These are phyloP conservation scores for Clavariopsis aquatica DNA, from an alignment of 495 filamentous ascomycete genomes.

Conservation along the genomic window DNA sequence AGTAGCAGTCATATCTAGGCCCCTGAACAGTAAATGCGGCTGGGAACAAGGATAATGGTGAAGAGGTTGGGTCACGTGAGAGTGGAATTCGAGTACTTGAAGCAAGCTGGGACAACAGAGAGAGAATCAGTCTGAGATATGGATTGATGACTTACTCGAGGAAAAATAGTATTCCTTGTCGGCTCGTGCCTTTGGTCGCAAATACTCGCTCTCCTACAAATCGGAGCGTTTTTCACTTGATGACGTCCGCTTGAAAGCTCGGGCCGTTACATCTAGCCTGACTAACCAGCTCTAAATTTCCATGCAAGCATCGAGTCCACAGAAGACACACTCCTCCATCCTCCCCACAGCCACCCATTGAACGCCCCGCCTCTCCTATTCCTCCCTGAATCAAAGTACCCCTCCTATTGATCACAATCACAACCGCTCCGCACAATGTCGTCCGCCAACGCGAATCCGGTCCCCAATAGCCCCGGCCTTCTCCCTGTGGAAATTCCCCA, in stretches of 20 bases:
- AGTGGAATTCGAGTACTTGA: not conserved
- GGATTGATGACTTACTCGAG: too few species aligned
- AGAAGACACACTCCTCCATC: constrained; percentile 23
- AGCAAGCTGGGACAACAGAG: too few species aligned
- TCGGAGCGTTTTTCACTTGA: constrained; percentile 3
- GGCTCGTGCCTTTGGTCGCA: not conserved
- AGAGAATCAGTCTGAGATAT: too few species aligned
- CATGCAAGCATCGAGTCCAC: constrained; percentile 16
- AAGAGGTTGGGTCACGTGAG: not conserved
- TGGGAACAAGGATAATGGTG: not conserved
- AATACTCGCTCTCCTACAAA: not conserved
- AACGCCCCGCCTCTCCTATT: constrained; percentile 9
- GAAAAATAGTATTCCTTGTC: too few species aligned
- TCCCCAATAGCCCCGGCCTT: constrained; percentile 50
- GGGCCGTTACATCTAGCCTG: constrained; percentile 9
- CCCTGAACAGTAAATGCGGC: not conserved
- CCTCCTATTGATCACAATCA: not conserved
- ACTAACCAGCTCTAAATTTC: constrained; percentile 29
- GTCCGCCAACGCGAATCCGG: constrained; percentile 18
- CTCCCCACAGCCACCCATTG: constrained; percentile 20
- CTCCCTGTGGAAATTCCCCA: constrained; percentile 43
- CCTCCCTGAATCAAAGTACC: not conserved
- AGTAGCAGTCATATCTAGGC: not conserved
- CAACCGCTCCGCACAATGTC: constrained; percentile 26
- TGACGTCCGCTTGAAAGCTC: constrained; percentile 24